phyloP scores from a whole-genome alignment of 306 rosid genomes.

The Gastrolobium villosum region DNA sequence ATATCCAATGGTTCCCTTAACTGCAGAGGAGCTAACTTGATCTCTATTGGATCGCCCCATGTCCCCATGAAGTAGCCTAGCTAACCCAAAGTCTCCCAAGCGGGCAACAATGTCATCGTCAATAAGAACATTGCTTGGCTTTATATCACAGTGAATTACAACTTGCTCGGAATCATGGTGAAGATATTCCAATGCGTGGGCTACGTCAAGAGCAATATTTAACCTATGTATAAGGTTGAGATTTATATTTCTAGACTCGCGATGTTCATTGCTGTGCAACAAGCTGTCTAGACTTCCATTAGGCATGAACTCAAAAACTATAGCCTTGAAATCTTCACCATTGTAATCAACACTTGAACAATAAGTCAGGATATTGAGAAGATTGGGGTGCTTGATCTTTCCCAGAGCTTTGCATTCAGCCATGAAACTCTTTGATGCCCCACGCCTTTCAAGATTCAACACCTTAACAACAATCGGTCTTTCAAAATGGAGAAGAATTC shows the following conservation, averaged over 20 bases:
- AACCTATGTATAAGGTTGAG: constrained; percentile 30
- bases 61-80: constrained; percentile 29
- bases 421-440: constrained; percentile 48
- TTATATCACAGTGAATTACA: constrained; percentile 51
- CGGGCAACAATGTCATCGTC: too few relatives aligned
- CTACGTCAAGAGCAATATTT: constrained; percentile 45
- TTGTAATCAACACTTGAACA: constrained; percentile 43
- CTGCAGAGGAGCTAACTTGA: constrained; percentile 7
- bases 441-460: neutral
- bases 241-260: neutral
- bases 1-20: constrained; percentile 7
- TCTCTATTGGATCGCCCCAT: neutral
- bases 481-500: too few relatives aligned
- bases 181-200: constrained; percentile 50
- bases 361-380: constrained; percentile 34
- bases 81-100: constrained; percentile 42
- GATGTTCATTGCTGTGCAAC: neutral
- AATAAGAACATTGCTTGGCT: neutral
- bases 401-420: constrained; percentile 44
- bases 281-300: constrained; percentile 46
- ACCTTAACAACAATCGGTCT: too few relatives aligned
- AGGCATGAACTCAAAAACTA: constrained; percentile 48
- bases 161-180: constrained; percentile 32
- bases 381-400: constrained; percentile 39
- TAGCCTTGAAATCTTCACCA: constrained; percentile 41